These are phyloP conservation scores for Acacia melanoxylon DNA, from an alignment of 306 rosid species.

Conservation along the genomic window DNA sequence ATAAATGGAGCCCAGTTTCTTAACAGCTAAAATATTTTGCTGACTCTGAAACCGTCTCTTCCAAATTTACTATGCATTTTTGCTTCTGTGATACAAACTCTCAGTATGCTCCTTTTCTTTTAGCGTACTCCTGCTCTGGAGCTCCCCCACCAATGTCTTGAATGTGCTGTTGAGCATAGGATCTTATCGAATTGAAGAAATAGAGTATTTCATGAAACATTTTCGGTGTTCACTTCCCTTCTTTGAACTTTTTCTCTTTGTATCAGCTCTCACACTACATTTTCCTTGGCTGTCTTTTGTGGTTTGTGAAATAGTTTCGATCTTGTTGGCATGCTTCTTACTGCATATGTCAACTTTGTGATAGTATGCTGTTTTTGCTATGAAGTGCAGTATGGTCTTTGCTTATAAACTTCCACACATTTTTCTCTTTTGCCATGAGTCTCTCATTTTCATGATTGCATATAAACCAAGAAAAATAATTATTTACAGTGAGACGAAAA, in stretches of 20 bases:
- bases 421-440: neutral
- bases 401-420: neutral
- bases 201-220: neutral
- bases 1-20: neutral
- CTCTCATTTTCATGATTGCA: neutral
- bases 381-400: neutral
- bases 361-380: neutral
- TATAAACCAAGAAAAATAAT: neutral
- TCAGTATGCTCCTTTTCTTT: constrained; percentile 54
- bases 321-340: neutral
- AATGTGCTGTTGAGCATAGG: constrained; percentile 34
- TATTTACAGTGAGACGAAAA: neutral
- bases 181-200: neutral
- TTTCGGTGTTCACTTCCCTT: neutral
- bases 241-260: neutral
- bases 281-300: neutral
- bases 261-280: neutral
- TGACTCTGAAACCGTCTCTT: neutral
- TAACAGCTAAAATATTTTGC: neutral
- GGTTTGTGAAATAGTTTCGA: neutral
- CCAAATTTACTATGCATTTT: neutral
- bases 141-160: constrained; percentile 46
- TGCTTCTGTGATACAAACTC: constrained; percentile 35
- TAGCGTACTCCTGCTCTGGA: constrained; percentile 60
- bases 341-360: neutral